Base-by-base conservation (phyloP, 2,329 filamentous ascomycete species). In the Grosmannia serpens region DNA sequence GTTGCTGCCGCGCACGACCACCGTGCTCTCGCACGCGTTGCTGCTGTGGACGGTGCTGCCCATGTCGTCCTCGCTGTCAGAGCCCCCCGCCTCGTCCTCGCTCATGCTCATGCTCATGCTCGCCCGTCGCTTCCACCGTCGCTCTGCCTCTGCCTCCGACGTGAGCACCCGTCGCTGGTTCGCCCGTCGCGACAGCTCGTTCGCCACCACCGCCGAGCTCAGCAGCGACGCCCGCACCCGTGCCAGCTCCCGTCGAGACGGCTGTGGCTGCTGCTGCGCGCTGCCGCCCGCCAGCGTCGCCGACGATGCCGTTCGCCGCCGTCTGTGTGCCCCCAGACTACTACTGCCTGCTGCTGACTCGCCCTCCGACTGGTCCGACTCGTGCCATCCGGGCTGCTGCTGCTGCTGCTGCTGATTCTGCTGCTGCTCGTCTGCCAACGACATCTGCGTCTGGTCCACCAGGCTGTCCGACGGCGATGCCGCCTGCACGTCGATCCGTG, bases 151-250 rank as follows among this genome's bases (percentile, higher is more conserved):
- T 10, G 1, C 70, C 64, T 3, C 68, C 64, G 27, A 31, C 31
- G 73, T 70, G 0, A 76, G 69, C 22, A 71, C 68, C 54, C 71
- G 71, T 11, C 70, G 68, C 41, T 77, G 75, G 51, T 85, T 73
- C 4, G 87, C 84, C 53, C 86, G 82, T 4, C 84, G 80, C 31
- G 79, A 78, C 58, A 96, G 88, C 67, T 94, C 89, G 66, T 85
- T 85, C 0, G 92, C 91, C 72, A 95, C 95, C 67, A 96, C 85
- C n/a, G 91, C 91, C 0, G 90, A 89, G 62, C 86, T 88, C 26
- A 95, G 76, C 47, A 96, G 81, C 10, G 95, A 77, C 0, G 89
- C 82, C 59, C 84, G 81, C 2, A 91, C 79, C n/a, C 90, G 85
- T 20, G 88, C 87, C 57, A 95, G 80, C 65, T 96, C 92, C n/a